Conservation (phyloP, 2,329 filamentous ascomycete genomes). For the Cladophialophora yegresii region DNA sequence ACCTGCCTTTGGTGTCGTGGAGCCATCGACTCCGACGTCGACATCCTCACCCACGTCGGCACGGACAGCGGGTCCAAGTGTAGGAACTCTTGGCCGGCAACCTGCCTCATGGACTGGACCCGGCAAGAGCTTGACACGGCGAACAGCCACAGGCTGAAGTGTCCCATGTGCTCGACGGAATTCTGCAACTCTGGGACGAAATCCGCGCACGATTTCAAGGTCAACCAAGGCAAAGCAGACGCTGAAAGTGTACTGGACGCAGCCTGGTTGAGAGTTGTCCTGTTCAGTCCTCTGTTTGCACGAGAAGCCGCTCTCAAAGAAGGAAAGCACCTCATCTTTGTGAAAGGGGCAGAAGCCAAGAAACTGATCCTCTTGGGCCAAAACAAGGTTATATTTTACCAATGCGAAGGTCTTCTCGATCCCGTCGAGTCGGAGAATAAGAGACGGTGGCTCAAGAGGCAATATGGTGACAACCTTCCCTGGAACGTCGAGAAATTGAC, state of each 20-base stretch:
- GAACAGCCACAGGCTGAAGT: constrained; percentile 3
- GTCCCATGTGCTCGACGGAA: constrained; percentile 24
- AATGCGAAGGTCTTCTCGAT: not conserved
- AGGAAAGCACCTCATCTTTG: constrained; percentile 16
- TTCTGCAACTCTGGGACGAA: constrained; percentile 2
- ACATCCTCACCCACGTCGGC: constrained; percentile 26
- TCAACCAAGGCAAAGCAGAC: constrained; percentile 7
- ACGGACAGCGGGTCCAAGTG: constrained; percentile 11
- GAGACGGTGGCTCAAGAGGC: constrained; percentile 3
- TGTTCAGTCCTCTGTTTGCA: constrained; percentile 18
- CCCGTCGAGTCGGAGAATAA: not conserved
- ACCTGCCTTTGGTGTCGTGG: constrained; percentile 27
- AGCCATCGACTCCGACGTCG: constrained; percentile 11
- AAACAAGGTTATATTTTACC: constrained; percentile 7
- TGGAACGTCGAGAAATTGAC: not conserved
- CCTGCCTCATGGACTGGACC: constrained; percentile 22
- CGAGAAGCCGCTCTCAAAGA: constrained; percentile 5
- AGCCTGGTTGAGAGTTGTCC: constrained; percentile 15
- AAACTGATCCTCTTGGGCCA: constrained; percentile 14
- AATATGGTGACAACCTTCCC: constrained; percentile 3
- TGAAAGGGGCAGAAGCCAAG: constrained; percentile 15
- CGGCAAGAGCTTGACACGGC: constrained; percentile 10
- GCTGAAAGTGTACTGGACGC: not conserved
- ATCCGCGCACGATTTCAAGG: not conserved
- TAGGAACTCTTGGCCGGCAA: constrained; percentile 25